Evolutionary conservation across 164 flowering plant genomes (phyloP).

Genomic region (Warburgia ugandensis): DNA sequence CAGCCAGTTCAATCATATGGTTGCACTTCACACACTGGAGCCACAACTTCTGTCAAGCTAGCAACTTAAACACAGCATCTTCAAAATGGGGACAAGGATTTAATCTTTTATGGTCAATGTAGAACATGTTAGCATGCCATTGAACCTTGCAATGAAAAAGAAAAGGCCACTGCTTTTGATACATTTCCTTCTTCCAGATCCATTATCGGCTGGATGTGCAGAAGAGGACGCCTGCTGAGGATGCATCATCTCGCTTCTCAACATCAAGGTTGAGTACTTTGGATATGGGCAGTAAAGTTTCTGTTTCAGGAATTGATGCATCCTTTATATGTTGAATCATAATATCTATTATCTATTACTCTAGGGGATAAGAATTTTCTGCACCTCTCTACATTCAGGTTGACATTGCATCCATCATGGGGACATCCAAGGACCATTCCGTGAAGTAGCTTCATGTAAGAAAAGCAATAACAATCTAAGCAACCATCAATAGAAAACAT

Average conservation of each 20-base stretch:
- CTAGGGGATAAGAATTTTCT: constrained; percentile 49
- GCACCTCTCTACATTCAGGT: constrained; percentile 50
- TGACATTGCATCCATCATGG: constrained; percentile 56
- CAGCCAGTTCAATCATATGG: constrained; percentile 68
- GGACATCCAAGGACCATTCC: constrained; percentile 63
- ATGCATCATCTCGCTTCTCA: constrained; percentile 32
- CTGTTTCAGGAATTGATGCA: constrained; percentile 56
- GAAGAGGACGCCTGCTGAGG: constrained; percentile 8
- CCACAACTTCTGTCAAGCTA: constrained; percentile 53
- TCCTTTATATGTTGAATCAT: constrained; percentile 53
- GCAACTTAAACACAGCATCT: constrained; percentile 56
- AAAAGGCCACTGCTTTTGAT: constrained; percentile 45
- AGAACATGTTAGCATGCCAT: constrained; percentile 62
- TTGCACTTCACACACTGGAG: constrained; percentile 75
- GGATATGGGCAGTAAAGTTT: constrained; percentile 86
- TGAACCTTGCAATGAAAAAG: constrained; percentile 73
- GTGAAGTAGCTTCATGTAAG: constrained; percentile 74
- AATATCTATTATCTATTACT: constrained; percentile 34
- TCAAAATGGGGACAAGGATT: constrained; percentile 32
- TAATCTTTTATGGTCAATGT: constrained; percentile 28
- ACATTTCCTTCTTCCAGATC: constrained; percentile 45
- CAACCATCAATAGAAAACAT: constrained; percentile 66
- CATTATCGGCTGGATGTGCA: constrained; percentile 8
- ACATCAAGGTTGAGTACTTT: constrained; percentile 75
- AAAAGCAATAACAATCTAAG: constrained; percentile 57